phyloP scores from a whole-genome alignment of 2,329 filamentous ascomycete genomes.

The Fusarium nurragi region DNA sequence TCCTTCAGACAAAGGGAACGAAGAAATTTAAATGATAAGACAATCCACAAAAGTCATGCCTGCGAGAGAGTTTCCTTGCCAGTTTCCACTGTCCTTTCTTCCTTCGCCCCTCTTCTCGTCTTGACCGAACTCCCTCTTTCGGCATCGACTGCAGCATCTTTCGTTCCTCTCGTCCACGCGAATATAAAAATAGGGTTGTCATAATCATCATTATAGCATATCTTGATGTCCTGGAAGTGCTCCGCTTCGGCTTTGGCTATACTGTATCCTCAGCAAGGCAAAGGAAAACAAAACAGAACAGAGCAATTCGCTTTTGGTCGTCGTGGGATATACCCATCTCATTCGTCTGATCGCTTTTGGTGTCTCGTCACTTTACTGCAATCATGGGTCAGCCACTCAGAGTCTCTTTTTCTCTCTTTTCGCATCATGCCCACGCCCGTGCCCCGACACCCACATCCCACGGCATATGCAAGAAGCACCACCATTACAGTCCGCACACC shows the following conservation, averaged over 20 bases:
- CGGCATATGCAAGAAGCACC: slow-evolving; percentile 39
- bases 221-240: slow-evolving; percentile 8
- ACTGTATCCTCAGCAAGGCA: slow-evolving; percentile 8
- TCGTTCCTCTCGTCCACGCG: slow-evolving; percentile 5
- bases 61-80: slow-evolving; percentile 6
- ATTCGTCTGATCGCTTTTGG: slow-evolving; percentile 15
- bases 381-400: slow-evolving; percentile 26
- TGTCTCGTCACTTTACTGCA: slow-evolving; percentile 28
- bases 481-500: slow-evolving; percentile 28
- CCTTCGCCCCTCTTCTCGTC: slow-evolving; percentile 18
- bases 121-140: slow-evolving; percentile 18
- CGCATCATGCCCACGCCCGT: neutral
- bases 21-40: slow-evolving; percentile 8
- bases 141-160: slow-evolving; percentile 14
- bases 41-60: slow-evolving; percentile 6
- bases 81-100: slow-evolving; percentile 5
- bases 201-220: slow-evolving; percentile 28
- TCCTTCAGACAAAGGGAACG: neutral
- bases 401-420: slow-evolving; percentile 11
- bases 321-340: slow-evolving; percentile 11
- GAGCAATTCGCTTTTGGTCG: slow-evolving; percentile 21
- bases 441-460: slow-evolving; percentile 26
- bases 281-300: neutral
- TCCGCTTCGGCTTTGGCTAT: slow-evolving; percentile 30
- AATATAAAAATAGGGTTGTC: slow-evolving; percentile 26